Base-by-base conservation (phyloP, 495 filamentous ascomycete species). In the Aspergillus kassunensis region DNA sequence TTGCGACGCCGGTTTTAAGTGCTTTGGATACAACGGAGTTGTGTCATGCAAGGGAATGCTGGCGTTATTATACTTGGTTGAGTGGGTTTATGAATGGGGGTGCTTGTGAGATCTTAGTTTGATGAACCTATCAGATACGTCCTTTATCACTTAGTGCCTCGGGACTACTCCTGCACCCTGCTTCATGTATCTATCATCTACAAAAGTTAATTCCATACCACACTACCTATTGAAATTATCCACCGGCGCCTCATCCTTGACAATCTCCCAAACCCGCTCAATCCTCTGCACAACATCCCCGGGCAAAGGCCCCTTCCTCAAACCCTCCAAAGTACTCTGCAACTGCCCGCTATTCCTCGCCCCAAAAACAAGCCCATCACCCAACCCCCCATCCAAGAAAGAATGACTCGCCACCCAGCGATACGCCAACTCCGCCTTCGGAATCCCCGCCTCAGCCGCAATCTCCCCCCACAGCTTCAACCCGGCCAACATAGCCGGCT, bases 381-480 rank as follows among this genome's bases (percentile, higher is more conserved):
- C 79, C 23, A 55, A n/a, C 21, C 75, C 74, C 0, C 60, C 67
- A 0, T 67, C 71, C 34, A 86, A 57, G 11, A 55, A 59, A 4
- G 76, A 79, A 53, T 85, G 69, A 55, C 77, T 79, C 16, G 69
- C 62, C 6, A 82, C 59, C 82, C 81, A 85, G 11, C 81, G 65
- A 57, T 79, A 75, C 12, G 77, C 78, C 29, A 84, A 61, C 40
- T 78, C 77, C 6, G 74, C 69, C 55, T 77, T 74, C 18, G 62
- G 49, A 12, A 75, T 53, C 0, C 77, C 78, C n/a, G 63, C 63
- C 16, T 69, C 62, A 37, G 58, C 54, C 0, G 74, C 64, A 43
- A 79, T 76, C 1, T 55, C 41, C 13, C 62, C 71, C 78, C 78
- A 83, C 23, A 69, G 46, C 10, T 62, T 59, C 8, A 82, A 60